Conservation (phyloP, 306 rosid genomes). For the Luffa acutangula region DNA sequence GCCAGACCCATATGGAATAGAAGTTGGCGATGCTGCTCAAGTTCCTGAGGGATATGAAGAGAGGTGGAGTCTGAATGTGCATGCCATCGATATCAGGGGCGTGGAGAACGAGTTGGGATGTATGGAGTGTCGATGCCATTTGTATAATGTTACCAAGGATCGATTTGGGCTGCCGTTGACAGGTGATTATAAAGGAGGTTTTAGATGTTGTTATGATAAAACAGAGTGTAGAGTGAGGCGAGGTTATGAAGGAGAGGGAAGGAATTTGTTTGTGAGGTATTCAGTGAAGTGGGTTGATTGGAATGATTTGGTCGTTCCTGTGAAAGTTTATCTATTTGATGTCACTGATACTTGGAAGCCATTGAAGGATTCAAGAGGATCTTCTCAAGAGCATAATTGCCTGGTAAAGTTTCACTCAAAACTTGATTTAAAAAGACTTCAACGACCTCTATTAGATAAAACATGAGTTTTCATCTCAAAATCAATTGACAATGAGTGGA, state of each 20-base stretch:
- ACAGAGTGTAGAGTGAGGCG: constrained; percentile 37
- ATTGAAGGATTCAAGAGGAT: constrained; percentile 11
- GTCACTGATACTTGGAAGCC: constrained; percentile 40
- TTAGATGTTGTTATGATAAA: constrained; percentile 42
- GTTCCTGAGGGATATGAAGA: constrained; percentile 58
- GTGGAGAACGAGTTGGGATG: constrained; percentile 45
- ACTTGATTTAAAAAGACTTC: no score
- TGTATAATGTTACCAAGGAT: constrained; percentile 50
- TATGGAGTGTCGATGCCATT: constrained; percentile 56
- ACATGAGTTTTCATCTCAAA: no score
- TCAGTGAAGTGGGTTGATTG: constrained; percentile 69
- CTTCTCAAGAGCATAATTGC: constrained; percentile 28
- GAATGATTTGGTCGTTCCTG: constrained; percentile 47
- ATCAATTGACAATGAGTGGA: no score
- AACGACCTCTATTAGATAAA: no score
- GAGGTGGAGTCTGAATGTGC: constrained; percentile 65
- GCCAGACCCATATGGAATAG: constrained; percentile 64
- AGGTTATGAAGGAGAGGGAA: constrained; percentile 31
- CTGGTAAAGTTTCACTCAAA: constrained; percentile 14
- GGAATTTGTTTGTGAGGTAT: constrained; percentile 50
- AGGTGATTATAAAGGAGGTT: constrained; percentile 43
- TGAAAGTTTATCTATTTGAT: constrained; percentile 49
- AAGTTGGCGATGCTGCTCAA: constrained; percentile 40
- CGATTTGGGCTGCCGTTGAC: constrained; percentile 24
- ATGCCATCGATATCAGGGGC: constrained; percentile 64